Evolutionary conservation across 495 filamentous ascomycete species (phyloP).

Genomic region (Xylaria scruposa): DNA sequence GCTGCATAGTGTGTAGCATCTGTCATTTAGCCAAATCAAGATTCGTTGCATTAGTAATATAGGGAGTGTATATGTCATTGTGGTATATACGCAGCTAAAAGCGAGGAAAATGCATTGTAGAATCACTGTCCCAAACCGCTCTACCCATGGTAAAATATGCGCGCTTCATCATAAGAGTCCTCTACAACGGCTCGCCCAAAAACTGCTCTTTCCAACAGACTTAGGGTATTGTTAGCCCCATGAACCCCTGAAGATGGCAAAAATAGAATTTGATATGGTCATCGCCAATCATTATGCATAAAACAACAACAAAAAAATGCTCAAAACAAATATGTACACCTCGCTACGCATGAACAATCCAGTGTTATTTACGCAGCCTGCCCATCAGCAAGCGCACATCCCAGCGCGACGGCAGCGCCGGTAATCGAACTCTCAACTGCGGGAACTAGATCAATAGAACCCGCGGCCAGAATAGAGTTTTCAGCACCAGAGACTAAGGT

Average conservation of each 20-base stretch:
- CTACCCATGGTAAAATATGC: background rate
- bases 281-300: slow-evolving; percentile 16
- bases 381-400: slow-evolving; percentile 44
- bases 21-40: background rate
- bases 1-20: background rate
- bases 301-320: background rate
- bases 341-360: background rate
- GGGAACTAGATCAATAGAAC: slow-evolving; percentile 57
- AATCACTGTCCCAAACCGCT: background rate
- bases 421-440: slow-evolving; percentile 67
- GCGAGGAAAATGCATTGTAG: slow-evolving; percentile 11
- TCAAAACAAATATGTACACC: background rate
- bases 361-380: slow-evolving; percentile 20
- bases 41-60: background rate
- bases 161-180: background rate
- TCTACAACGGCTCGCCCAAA: background rate
- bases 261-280: background rate
- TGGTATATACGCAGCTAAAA: slow-evolving; percentile 13
- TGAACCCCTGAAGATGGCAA: background rate
- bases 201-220: background rate
- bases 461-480: slow-evolving; percentile 35
- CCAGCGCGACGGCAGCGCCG: slow-evolving; percentile 67
- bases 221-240: background rate
- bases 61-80: slow-evolving; percentile 1
- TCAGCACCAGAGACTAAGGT: slow-evolving; percentile 44